Evolutionary conservation across 495 filamentous ascomycete species (phyloP).

Genomic region (Ramalina peruviana): DNA sequence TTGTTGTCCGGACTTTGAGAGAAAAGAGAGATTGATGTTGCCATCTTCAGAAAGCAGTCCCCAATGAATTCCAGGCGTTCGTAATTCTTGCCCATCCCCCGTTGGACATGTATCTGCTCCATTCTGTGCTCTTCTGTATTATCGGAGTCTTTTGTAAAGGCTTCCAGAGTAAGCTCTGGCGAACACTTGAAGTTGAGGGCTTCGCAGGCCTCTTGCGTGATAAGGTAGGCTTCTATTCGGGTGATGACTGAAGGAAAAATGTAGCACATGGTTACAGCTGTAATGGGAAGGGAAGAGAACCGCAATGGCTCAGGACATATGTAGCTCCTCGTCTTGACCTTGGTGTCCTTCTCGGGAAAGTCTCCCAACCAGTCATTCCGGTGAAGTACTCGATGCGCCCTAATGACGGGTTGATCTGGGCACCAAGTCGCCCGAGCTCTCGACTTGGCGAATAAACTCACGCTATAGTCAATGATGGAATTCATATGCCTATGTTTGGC

Average conservation of each 20-base stretch:
- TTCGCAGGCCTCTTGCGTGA: conserved; percentile 59
- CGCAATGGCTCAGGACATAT: conserved; percentile 50
- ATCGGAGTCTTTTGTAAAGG: conserved; percentile 88
- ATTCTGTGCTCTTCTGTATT: conserved; percentile 67
- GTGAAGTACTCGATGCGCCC: conserved; percentile 55
- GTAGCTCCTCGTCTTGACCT: conserved; percentile 21
- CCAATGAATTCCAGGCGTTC: conserved; percentile 91
- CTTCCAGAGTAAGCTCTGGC: conserved; percentile 66
- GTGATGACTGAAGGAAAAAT: conserved; percentile 73
- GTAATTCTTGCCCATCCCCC: conserved; percentile 94
- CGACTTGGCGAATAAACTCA: conserved; percentile 43
- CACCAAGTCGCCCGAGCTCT: conserved; percentile 31
- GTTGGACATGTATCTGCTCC: conserved; percentile 59
- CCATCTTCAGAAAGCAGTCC: conserved; percentile 91
- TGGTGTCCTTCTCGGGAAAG: conserved; percentile 36
- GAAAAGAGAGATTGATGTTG: conserved; percentile 76
- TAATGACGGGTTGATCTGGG: conserved; percentile 61
- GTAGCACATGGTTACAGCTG: conserved; percentile 50
- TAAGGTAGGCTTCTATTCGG: conserved; percentile 66
- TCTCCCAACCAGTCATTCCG: conserved; percentile 71
- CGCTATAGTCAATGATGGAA: conserved; percentile 52
- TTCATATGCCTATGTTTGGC: conserved; percentile 37
- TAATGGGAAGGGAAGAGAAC: conserved; percentile 57
- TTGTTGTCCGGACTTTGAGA: conserved; percentile 59
- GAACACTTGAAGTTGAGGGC: conserved; percentile 44